phyloP scores from a whole-genome alignment of 2,329 filamentous ascomycete species.

The Ascochyta rabiei region DNA sequence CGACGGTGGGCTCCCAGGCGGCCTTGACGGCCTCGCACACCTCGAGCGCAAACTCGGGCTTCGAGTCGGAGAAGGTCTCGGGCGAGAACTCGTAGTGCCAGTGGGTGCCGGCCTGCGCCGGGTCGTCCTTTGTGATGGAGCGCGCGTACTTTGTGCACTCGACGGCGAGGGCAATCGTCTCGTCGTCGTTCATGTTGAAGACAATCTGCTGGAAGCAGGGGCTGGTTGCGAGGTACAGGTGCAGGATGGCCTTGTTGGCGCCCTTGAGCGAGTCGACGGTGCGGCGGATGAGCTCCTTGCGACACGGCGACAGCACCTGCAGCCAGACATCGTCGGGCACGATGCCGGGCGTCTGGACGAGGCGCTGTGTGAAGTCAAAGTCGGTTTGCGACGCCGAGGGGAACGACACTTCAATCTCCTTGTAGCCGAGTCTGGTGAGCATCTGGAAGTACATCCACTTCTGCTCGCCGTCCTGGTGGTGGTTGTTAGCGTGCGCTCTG shows the following conservation, averaged over 20 bases:
- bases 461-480: conserved; percentile 79
- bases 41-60: conserved; percentile 79
- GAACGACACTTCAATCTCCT: conserved; percentile 97
- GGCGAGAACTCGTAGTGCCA: conserved; percentile 87
- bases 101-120: conserved; percentile 61
- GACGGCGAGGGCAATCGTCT: conserved; percentile 81
- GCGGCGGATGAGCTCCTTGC: conserved; percentile 85
- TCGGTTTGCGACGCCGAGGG: conserved; percentile 94
- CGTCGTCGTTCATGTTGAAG: conserved; percentile 83
- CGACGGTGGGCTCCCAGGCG: conserved; percentile 82
- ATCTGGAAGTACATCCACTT: conserved; percentile 96
- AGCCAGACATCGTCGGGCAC: conserved; percentile 89
- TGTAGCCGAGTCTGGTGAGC: conserved; percentile 90
- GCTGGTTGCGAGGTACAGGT: conserved; percentile 95
- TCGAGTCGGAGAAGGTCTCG: conserved; percentile 89
- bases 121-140: conserved; percentile 84
- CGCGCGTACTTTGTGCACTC: conserved; percentile 85
- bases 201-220: conserved; percentile 93
- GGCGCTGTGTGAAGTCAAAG: conserved; percentile 88
- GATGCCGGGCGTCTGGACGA: conserved; percentile 82
- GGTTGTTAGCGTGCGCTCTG: conserved; percentile 13
- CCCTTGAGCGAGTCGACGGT: conserved; percentile 90
- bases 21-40: conserved; percentile 93
- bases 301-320: conserved; percentile 90
- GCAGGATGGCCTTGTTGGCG: conserved; percentile 90